Evolutionary conservation across 1,139 yeast genomes (phyloP).

Genomic region (Yamadazyma mexicana): DNA sequence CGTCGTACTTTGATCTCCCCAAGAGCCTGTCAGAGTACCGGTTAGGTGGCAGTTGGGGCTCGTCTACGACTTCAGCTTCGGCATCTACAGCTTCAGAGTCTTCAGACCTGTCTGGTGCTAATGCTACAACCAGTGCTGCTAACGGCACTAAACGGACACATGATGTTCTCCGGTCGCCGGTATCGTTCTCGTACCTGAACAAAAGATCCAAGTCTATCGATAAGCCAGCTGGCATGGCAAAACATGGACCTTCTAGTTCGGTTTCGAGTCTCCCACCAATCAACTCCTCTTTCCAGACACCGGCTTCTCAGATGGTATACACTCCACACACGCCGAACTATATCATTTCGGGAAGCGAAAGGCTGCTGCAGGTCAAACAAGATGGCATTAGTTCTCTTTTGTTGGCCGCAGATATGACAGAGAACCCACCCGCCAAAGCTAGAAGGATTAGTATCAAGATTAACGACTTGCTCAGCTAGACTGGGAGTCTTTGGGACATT

Average conservation of each 20-base stretch:
- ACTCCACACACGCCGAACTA: slow-evolving; percentile 1
- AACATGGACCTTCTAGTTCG: neutral
- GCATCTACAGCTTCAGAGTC: neutral
- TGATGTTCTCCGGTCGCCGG: neutral
- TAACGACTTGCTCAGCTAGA: slow-evolving; percentile 23
- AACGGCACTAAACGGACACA: neutral
- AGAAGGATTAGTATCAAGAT: slow-evolving; percentile 30
- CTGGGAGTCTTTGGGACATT: neutral
- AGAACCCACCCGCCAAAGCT: slow-evolving; percentile 16
- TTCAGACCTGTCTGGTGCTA: too few relatives aligned
- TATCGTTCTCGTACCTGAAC: neutral
- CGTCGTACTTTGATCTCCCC: slow-evolving; percentile 3
- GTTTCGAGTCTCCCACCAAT: neutral
- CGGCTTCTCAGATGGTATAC: neutral
- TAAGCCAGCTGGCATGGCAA: slow-evolving; percentile 6
- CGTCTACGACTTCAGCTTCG: too few relatives aligned
- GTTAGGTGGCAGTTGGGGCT: neutral
- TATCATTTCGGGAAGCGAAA: slow-evolving; percentile 1
- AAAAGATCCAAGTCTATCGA: slow-evolving; percentile 5
- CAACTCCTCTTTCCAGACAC: neutral
- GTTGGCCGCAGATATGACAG: slow-evolving; percentile 27
- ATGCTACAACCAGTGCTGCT: too few relatives aligned
- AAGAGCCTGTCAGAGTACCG: neutral
- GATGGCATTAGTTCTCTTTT: slow-evolving; percentile 29
- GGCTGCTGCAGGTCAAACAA: neutral